Evolutionary conservation across 768 basidiomycete species (phyloP).

Genomic region (Hygrophoropsis aurantiaca): DNA sequence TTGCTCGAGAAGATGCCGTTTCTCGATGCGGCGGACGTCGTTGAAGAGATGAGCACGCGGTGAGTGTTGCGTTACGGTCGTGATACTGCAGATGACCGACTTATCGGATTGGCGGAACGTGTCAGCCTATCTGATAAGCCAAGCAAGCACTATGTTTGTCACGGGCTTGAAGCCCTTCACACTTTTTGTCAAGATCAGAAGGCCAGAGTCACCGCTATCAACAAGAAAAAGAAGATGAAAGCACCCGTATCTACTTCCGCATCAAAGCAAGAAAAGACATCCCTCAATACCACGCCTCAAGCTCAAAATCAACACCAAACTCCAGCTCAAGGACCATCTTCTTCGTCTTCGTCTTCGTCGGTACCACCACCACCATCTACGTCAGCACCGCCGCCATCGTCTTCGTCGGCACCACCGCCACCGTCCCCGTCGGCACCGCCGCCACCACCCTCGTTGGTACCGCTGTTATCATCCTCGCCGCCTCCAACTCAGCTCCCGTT

Average conservation of each 20-base stretch:
- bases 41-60: conserved; percentile 57
- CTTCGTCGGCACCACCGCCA: too few species aligned
- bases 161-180: conserved; percentile 49
- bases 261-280: too few species aligned
- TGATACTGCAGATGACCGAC: neutral
- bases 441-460: too few species aligned
- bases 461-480: neutral
- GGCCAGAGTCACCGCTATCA: conserved; percentile 32
- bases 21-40: conserved; percentile 47
- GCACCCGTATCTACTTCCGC: neutral
- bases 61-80: conserved; percentile 22
- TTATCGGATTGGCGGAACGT: conserved; percentile 1
- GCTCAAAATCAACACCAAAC: too few species aligned
- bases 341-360: too few species aligned
- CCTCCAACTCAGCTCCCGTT: conserved; percentile 2
- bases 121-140: conserved; percentile 53
- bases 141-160: conserved; percentile 50
- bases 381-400: too few species aligned
- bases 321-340: too few species aligned
- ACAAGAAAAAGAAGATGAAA: conserved; percentile 17
- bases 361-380: too few species aligned
- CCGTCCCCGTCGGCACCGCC: neutral
- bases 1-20: conserved; percentile 57
- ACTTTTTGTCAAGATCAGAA: conserved; percentile 52
- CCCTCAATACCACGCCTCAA: too few species aligned